phyloP scores from a whole-genome alignment of 1,139 yeast species.

The Geotrichum carabidarum region DNA sequence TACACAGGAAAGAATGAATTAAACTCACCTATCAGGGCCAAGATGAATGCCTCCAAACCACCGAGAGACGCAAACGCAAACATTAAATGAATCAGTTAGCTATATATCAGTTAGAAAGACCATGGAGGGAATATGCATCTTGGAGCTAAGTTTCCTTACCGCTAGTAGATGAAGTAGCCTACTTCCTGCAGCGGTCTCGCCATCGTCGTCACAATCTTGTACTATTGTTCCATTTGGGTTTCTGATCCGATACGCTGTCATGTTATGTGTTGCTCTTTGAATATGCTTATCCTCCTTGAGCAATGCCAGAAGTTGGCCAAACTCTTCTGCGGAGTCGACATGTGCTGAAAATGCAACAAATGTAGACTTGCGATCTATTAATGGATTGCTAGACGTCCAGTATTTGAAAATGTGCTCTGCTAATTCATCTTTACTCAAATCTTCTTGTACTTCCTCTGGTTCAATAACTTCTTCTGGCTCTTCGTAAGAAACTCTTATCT shows the following conservation, averaged over 20 bases:
- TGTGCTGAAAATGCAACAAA: slow-evolving; percentile 65
- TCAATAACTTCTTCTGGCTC: slow-evolving; percentile 22
- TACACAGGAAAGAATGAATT: background rate
- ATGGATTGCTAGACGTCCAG: slow-evolving; percentile 74
- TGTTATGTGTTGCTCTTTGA: slow-evolving; percentile 67
- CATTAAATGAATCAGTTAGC: slow-evolving; percentile 68
- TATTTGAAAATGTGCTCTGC: slow-evolving; percentile 49
- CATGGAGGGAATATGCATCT: background rate
- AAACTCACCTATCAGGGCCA: slow-evolving; percentile 63
- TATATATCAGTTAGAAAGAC: slow-evolving; percentile 3
- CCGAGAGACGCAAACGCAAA: slow-evolving; percentile 78
- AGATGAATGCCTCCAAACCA: slow-evolving; percentile 93
- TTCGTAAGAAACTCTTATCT: slow-evolving; percentile 44
- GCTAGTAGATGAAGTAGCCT: slow-evolving; percentile 74
- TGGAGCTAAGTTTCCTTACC: slow-evolving; percentile 37
- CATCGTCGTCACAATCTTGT: slow-evolving; percentile 94
- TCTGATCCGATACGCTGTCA: slow-evolving; percentile 78
- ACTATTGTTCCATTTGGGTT: slow-evolving; percentile 47
- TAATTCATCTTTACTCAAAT: slow-evolving; percentile 27
- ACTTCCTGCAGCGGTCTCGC: slow-evolving; percentile 95
- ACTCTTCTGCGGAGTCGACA: slow-evolving; percentile 62
- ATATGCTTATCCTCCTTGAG: slow-evolving; percentile 63
- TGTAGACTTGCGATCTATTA: slow-evolving; percentile 77
- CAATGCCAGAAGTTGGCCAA: slow-evolving; percentile 46
- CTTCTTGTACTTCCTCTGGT: slow-evolving; percentile 20